Percentiles rank a stretch among this genome's conserved stretches.
Evolutionary conservation across 2,329 filamentous ascomycete species (phyloP).

Genomic region (Colletotrichum simmondsii): DNA sequence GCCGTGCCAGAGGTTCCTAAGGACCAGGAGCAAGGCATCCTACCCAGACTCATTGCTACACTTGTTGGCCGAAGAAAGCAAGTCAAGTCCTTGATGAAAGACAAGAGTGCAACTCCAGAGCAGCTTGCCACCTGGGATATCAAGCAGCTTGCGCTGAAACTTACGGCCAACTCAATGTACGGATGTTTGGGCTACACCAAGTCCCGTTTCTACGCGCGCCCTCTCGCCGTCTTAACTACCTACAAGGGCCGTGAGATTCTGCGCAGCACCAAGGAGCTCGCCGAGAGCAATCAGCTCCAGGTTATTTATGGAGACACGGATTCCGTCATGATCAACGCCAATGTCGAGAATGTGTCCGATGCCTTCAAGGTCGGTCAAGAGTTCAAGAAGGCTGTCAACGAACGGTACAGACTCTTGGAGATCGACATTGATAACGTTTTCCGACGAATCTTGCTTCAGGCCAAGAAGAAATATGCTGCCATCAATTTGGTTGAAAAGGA

Average conservation of each 20-base stretch:
- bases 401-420: conserved; percentile 90
- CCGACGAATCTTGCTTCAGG: conserved; percentile 89
- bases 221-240: conserved; percentile 93
- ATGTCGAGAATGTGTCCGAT: conserved; percentile 91
- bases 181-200: conserved; percentile 97
- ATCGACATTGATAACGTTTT: conserved; percentile 99
- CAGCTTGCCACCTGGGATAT: conserved; percentile 97
- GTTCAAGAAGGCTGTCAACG: conserved; percentile 95
- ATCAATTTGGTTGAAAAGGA: conserved; percentile 92
- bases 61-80: conserved; percentile 89
- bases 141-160: conserved; percentile 94
- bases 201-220: conserved; percentile 96
- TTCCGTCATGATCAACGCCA: conserved; percentile 99
- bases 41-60: conserved; percentile 91
- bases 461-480: conserved; percentile 99
- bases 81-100: conserved; percentile 98
- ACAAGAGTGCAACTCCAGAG: conserved; percentile 85
- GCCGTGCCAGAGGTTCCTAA: conserved; percentile 87
- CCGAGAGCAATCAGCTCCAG: conserved; percentile 88
- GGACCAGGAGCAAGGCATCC: conserved; percentile 82
- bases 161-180: conserved; percentile 99
- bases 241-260: conserved; percentile 98
- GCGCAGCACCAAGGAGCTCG: conserved; percentile 93
- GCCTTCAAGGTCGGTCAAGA: conserved; percentile 92
- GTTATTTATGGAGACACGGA: conserved; percentile 99